A percentile compares a stretch with the other conserved stretches of the same genome.
These are phyloP conservation scores for Puccinia hordei DNA, from an alignment of 1,284 basidiomycete genomes.

Conservation along the genomic window DNA sequence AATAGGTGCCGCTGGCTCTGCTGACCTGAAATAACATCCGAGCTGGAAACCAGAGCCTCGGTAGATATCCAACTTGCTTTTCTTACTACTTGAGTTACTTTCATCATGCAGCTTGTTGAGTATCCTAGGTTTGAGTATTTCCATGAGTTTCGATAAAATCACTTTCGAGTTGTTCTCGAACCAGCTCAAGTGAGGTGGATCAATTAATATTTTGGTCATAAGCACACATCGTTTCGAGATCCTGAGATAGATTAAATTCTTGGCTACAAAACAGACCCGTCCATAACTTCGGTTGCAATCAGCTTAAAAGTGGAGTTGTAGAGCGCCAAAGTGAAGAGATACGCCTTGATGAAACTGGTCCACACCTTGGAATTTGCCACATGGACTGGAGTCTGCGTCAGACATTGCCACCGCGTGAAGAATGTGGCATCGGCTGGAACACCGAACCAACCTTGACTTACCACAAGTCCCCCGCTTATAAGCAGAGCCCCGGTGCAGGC, in stretches of 20 bases:
- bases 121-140: constrained; percentile 34
- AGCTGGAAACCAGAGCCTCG: constrained; percentile 30
- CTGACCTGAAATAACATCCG: constrained; percentile 40
- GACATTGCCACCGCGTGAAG: neutral
- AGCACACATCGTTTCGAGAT: constrained; percentile 34
- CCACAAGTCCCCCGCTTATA: no score
- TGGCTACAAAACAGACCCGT: neutral
- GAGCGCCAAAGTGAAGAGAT: neutral
- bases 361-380: constrained; percentile 14
- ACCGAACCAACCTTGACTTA: no score
- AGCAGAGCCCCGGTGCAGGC: no score
- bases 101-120: constrained; percentile 14
- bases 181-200: constrained; percentile 25
- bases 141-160: constrained; percentile 16
- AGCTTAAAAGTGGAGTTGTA: neutral
- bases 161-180: constrained; percentile 5
- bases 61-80: constrained; percentile 44
- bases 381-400: neutral
- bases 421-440: neutral
- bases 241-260: constrained; percentile 28
- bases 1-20: neutral
- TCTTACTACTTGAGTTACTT: neutral
- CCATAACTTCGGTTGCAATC: neutral
- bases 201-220: constrained; percentile 39
- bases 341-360: neutral